Base-by-base conservation (phyloP, 305 asterid species). In the Fraxinus latifolia region DNA sequence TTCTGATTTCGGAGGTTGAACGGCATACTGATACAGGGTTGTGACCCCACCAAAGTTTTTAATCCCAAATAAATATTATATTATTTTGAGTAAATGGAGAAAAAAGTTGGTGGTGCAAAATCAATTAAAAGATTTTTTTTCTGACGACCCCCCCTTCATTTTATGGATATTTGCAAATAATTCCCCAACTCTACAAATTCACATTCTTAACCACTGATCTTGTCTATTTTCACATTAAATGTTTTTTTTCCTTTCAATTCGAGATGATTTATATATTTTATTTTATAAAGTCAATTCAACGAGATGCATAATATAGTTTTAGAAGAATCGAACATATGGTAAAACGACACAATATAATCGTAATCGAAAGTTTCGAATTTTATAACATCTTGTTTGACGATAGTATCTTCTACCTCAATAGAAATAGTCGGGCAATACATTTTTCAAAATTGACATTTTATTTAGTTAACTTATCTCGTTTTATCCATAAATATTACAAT, bases 21-120 rank as follows among this genome's bases (percentile, higher is more conserved):
- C 78, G 55, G 31, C 31, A 32, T 19, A 6, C 8, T 34, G 8
- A 34, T 34, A 34, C 9, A n/a, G 14, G 33, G 3, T 7, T 74
- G 77, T 36, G 77, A 65, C 34, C 73, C 77, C 44, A 74, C 50
- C 29, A 74, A 36, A 74, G 77, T 36, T 36, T 31, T 74, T 36
- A 74, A 36, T 5, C 53, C 58, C 77, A 25, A 32, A 72, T 32
- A 72, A 14, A 29, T 71, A n/a, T 37, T 37, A 37, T 32, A 11
- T 31, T 15, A 71, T 71, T 32, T 11, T 7, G 44, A 37, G 44
- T 37, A 7, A 37, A 37, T 37, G 32, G 72, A 62, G 72, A 62
- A 8, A 62, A 23, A 62, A 6, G 72, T 23, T 62, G 12, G 71
- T 21, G 29, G 32, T 62, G 72, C 32, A 21, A 62, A 62, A 62